Conservation (phyloP, 208 protist species). For the Novymonas esmeraldas region DNA sequence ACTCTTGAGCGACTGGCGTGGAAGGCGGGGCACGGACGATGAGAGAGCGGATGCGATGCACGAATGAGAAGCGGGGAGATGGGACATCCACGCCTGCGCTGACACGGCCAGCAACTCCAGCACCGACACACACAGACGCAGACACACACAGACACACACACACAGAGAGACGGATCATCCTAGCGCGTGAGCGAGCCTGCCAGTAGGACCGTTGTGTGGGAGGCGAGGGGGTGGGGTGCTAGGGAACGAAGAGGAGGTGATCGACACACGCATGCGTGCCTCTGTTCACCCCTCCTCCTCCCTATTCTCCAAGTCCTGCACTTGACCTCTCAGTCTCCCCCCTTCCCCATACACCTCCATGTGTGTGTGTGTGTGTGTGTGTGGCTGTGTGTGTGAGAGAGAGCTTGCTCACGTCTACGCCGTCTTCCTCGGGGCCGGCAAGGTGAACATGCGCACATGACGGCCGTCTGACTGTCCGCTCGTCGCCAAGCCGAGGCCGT, state of each 20-base stretch:
- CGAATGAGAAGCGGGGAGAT: too few species aligned
- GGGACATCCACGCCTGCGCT: background rate
- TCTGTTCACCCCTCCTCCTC: too few species aligned
- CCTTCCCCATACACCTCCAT: background rate
- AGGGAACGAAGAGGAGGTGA: too few species aligned
- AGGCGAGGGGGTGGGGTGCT: too few species aligned
- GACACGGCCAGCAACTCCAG: background rate
- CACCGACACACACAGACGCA: background rate
- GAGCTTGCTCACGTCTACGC: slow-evolving; percentile 1
- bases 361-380: background rate
- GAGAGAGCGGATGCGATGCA: too few species aligned
- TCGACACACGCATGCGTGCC: too few species aligned
- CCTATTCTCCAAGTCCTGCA: too few species aligned
- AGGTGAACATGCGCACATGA: slow-evolving; percentile 59
- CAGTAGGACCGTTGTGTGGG: too few species aligned
- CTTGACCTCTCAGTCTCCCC: background rate
- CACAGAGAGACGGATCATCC: background rate
- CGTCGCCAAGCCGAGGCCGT: slow-evolving; percentile 62
- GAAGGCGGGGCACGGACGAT: too few species aligned
- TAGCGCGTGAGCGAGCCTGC: too few species aligned
- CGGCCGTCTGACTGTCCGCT: slow-evolving; percentile 59
- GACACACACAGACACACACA: background rate
- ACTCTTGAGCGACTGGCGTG: too few species aligned
- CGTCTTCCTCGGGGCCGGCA: slow-evolving; percentile 17
- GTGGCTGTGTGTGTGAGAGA: background rate